These are phyloP conservation scores for Cryphonectria radicalis DNA, from an alignment of 2,329 filamentous ascomycete species.

Conservation along the genomic window DNA sequence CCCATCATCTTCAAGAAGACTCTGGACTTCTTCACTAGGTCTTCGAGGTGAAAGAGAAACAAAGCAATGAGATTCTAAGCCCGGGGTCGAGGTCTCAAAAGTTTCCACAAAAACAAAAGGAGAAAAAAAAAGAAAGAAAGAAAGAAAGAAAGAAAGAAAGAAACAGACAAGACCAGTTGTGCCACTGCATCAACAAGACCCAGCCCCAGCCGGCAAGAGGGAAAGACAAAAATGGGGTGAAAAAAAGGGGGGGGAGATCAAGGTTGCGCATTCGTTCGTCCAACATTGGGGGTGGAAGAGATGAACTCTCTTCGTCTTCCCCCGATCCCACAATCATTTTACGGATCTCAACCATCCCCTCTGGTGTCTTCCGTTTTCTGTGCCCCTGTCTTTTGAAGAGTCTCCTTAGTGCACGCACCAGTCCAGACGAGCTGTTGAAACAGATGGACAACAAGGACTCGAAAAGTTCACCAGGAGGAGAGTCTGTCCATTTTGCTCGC, in stretches of 20 bases:
- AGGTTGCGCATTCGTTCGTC: background rate
- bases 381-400: background rate
- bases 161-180: background rate
- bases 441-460: background rate
- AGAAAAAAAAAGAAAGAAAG: too few species aligned
- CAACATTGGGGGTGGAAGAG: background rate
- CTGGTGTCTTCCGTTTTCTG: background rate
- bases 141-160: too few species aligned
- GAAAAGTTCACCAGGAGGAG: too few species aligned
- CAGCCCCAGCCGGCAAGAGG: background rate
- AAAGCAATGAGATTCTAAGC: too few species aligned
- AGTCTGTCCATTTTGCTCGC: background rate
- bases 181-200: background rate
- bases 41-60: background rate
- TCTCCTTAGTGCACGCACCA: background rate
- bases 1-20: background rate
- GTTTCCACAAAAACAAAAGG: too few species aligned
- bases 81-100: too few species aligned
- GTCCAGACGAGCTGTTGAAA: background rate
- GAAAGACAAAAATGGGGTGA: background rate
- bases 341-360: background rate
- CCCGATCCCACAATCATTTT: background rate
- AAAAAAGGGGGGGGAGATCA: background rate
- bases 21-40: background rate
- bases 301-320: background rate